These are phyloP conservation scores for Boechera retrofracta DNA, from an alignment of 345 rosid species.

Conservation along the genomic window DNA sequence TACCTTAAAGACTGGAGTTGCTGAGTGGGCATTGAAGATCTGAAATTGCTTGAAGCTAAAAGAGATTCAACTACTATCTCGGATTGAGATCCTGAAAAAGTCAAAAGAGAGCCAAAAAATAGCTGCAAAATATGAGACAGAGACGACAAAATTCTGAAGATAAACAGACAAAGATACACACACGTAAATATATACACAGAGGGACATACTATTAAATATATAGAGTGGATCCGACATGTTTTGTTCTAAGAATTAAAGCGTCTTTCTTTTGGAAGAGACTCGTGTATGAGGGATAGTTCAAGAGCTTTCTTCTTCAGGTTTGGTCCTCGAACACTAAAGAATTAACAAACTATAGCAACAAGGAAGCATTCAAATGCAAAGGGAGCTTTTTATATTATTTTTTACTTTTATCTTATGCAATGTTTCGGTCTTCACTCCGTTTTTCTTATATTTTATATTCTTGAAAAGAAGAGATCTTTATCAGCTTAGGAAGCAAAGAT, in stretches of 20 bases:
- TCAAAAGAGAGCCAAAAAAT: conserved; percentile 28
- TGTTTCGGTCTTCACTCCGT: conserved; percentile 22
- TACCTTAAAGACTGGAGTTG: conserved; percentile 70
- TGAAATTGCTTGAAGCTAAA: conserved; percentile 46
- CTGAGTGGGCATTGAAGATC: conserved; percentile 53
- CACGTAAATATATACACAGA: conserved; percentile 1
- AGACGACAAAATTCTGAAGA: conserved; percentile 6
- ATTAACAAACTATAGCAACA: background rate
- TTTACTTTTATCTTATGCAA: conserved; percentile 12
- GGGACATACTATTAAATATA: conserved; percentile 33
- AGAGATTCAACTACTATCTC: conserved; percentile 56
- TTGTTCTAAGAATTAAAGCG: conserved; percentile 17
- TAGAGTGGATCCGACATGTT: conserved; percentile 47
- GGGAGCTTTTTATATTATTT: conserved; percentile 4
- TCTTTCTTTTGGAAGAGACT: conserved; percentile 40
- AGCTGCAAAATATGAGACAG: conserved; percentile 16
- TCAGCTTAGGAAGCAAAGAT: conserved; percentile 38
- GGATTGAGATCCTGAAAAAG: conserved; percentile 54
- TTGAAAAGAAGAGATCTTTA: conserved; percentile 39
- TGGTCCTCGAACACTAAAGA: conserved; percentile 30
- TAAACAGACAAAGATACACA: conserved; percentile 26
- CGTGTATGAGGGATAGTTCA: conserved; percentile 31
- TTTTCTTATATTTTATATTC: background rate
- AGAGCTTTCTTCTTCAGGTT: conserved; percentile 40
- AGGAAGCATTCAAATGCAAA: conserved; percentile 30